These are phyloP conservation scores for Rhodotorula graminis DNA, from an alignment of 768 basidiomycete species.

Conservation along the genomic window DNA sequence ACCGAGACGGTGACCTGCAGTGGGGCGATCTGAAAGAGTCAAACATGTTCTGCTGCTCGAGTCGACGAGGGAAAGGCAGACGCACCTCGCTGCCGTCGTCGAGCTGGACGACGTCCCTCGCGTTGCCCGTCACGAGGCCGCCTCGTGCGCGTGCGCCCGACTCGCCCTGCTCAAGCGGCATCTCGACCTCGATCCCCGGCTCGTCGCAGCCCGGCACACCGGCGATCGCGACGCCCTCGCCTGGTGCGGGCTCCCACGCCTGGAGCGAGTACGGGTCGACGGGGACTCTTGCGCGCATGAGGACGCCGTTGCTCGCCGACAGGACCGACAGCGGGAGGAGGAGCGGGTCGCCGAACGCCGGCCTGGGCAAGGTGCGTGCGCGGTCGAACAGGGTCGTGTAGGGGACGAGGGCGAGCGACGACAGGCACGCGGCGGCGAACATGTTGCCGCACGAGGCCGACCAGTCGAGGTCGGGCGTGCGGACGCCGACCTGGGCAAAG, in stretches of 20 bases:
- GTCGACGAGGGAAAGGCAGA: background rate
- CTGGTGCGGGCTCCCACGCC: conserved; percentile 20
- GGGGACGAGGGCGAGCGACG: conserved; percentile 21
- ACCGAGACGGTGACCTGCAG: conserved; percentile 31
- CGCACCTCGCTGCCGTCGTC: conserved; percentile 18
- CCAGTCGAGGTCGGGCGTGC: conserved; percentile 29
- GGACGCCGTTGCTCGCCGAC: conserved; percentile 30
- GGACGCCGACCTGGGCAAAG: conserved; percentile 35
- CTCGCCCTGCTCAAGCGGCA: conserved; percentile 16
- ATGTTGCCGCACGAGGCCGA: conserved; percentile 37
- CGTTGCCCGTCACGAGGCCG: conserved; percentile 15
- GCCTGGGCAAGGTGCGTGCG: conserved; percentile 3
- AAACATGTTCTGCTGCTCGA: background rate
- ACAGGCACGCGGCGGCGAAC: conserved; percentile 22
- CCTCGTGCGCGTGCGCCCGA: background rate
- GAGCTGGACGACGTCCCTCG: conserved; percentile 13
- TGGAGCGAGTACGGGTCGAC: conserved; percentile 29
- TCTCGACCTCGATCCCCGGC: conserved; percentile 32
- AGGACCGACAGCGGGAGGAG: conserved; percentile 32
- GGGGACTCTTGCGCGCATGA: conserved; percentile 33
- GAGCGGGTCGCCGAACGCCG: background rate
- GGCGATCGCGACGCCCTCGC: conserved; percentile 24
- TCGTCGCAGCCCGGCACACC: conserved; percentile 35
- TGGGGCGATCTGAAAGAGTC: too few relatives aligned
- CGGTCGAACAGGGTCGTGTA: conserved; percentile 34